phyloP scores from a whole-genome alignment of 2,329 filamentous ascomycete species.

The Daldinia eschscholtzii region DNA sequence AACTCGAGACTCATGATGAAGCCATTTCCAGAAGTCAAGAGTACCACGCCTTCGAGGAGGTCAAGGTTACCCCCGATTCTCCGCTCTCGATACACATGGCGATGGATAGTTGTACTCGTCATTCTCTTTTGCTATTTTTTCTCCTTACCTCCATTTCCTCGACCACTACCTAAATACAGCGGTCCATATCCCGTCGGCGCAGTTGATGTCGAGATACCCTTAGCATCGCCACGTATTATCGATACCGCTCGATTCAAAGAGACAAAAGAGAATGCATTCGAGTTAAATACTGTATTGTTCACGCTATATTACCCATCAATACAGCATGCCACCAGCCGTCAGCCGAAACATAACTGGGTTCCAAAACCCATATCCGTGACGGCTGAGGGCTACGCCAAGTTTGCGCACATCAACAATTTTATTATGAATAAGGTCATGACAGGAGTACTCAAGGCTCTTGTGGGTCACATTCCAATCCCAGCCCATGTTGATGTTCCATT shows the following conservation, averaged over 20 bases:
- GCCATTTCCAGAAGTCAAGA: conserved; percentile 45
- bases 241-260: conserved; percentile 56
- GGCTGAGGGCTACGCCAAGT: conserved; percentile 61
- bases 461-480: conserved; percentile 61
- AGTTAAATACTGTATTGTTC: conserved; percentile 62
- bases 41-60: conserved; percentile 19
- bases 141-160: conserved; percentile 59
- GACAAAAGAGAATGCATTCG: conserved; percentile 57
- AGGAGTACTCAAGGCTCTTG: conserved; percentile 57
- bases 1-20: conserved; percentile 41
- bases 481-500: conserved; percentile 62
- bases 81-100: conserved; percentile 53
- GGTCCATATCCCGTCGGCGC: conserved; percentile 61
- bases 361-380: conserved; percentile 59
- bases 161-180: conserved; percentile 59
- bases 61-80: conserved; percentile 39
- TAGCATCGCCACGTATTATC: conserved; percentile 47
- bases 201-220: conserved; percentile 60
- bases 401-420: conserved; percentile 60
- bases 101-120: conserved; percentile 54
- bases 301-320: conserved; percentile 63
- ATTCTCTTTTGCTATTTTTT: conserved; percentile 57
- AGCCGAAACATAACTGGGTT: conserved; percentile 59
- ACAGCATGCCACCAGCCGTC: conserved; percentile 42
- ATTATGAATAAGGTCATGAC: conserved; percentile 59